Percentiles rank a stretch among this genome's conserved stretches.
Conservation (phyloP, 345 rosid genomes). For the Hypericum androsaemum region DNA sequence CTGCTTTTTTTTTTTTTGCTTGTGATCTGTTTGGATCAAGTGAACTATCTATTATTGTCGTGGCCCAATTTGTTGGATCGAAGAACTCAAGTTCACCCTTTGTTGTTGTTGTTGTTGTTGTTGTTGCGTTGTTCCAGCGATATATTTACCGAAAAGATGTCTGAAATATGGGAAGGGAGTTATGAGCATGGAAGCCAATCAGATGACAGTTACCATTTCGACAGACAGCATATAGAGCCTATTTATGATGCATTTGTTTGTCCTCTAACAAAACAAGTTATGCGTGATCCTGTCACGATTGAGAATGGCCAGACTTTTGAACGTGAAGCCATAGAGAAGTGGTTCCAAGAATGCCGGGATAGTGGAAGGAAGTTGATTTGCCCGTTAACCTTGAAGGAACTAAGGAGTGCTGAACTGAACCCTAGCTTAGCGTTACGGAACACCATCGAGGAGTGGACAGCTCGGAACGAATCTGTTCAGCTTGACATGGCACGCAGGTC, state of each 20-base stretch:
- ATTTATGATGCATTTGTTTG: slow-evolving; percentile 84
- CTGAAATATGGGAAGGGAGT: slow-evolving; percentile 58
- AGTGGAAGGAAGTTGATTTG: slow-evolving; percentile 52
- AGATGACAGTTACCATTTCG: slow-evolving; percentile 58
- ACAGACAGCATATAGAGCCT: slow-evolving; percentile 54
- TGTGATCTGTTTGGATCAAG: too few species aligned
- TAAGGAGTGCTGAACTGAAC: slow-evolving; percentile 51
- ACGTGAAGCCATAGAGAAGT: slow-evolving; percentile 79
- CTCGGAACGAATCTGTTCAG: slow-evolving; percentile 77
- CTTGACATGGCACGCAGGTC: slow-evolving; percentile 75
- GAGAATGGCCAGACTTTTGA: slow-evolving; percentile 89
- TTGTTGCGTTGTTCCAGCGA: slow-evolving; percentile 17
- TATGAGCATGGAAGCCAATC: slow-evolving; percentile 60
- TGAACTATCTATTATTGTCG: too few species aligned
- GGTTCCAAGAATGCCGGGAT: slow-evolving; percentile 71
- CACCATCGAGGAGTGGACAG: slow-evolving; percentile 93
- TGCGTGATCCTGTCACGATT: slow-evolving; percentile 76
- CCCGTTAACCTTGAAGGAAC: slow-evolving; percentile 62
- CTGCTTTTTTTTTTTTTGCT: too few species aligned
- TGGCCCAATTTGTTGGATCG: too few species aligned
- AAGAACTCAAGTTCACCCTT: neutral
- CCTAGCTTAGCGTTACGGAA: slow-evolving; percentile 76
- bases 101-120: neutral
- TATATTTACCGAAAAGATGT: slow-evolving; percentile 32
- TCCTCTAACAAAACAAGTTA: slow-evolving; percentile 83